Evolutionary conservation across 2,329 filamentous ascomycete species (phyloP).

Genomic region (Aspergillus melleus): DNA sequence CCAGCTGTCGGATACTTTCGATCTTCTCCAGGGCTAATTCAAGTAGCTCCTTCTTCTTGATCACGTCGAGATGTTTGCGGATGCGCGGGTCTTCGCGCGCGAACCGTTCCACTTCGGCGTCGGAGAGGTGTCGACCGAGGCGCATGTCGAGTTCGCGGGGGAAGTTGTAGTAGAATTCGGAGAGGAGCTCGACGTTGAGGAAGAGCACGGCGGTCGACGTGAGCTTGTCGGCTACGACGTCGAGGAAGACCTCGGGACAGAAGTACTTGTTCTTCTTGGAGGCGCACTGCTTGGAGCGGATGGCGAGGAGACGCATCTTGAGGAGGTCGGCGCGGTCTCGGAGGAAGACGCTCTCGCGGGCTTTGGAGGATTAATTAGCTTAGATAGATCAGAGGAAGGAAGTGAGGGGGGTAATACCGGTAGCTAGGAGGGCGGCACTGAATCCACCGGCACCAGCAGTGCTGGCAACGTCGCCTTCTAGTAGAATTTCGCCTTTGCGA

Average conservation of each 20-base stretch:
- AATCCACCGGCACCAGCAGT: conserved; percentile 88
- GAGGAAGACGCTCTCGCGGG: conserved; percentile 89
- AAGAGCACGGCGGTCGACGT: conserved; percentile 95
- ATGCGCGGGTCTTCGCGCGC: conserved; percentile 93
- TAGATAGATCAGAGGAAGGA: background rate
- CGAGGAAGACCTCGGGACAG: conserved; percentile 96
- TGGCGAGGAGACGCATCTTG: conserved; percentile 81
- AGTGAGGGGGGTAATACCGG: conserved; percentile 60
- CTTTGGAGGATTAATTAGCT: conserved; percentile 46
- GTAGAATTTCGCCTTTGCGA: conserved; percentile 76
- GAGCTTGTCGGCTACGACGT: conserved; percentile 92
- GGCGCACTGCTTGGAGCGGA: conserved; percentile 88
- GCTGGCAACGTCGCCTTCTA: conserved; percentile 71
- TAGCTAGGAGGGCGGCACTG: conserved; percentile 78
- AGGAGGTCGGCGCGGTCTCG: conserved; percentile 87
- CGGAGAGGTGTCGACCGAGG: conserved; percentile 75
- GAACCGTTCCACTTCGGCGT: conserved; percentile 82
- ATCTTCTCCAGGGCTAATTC: conserved; percentile 95
- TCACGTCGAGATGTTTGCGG: conserved; percentile 83
- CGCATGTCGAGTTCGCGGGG: conserved; percentile 86
- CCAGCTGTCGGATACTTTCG: conserved; percentile 81
- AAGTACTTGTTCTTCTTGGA: conserved; percentile 87
- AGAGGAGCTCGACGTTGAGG: conserved; percentile 92
- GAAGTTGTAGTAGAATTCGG: conserved; percentile 98
- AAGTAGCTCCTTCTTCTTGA: conserved; percentile 85